Evolutionary conservation across 805 yeast genomes (phyloP), one percentile per base, ranked within the genome.

Genomic region (Saturnispora zaruensis): DNA sequence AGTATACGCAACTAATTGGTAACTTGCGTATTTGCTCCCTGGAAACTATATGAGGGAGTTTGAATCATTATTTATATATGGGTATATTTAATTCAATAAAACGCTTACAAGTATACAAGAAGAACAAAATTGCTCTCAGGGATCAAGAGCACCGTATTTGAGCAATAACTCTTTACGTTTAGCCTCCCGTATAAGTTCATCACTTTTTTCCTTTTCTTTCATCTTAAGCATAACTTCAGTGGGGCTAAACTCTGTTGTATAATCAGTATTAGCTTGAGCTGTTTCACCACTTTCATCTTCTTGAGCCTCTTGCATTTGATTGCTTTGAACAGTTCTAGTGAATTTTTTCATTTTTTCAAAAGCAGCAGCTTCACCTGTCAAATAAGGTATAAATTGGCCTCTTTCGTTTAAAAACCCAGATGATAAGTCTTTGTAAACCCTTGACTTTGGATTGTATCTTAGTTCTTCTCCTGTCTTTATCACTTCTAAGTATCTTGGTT

Each of bases 401-500:
- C 61, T 52, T 32, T 65, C 70, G 51, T 66, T 64, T 26, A 63
- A 46, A 49, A 61, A 66, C 20, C 70, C 70, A 36, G 60, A 60
- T 36, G 60, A 62, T 3, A 59, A 52, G 48, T 65, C 68, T 46
- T 63, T 60, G 46, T 62, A 61, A 3, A 65, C 66, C 49, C 82
- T 66, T 3, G 82, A 72, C 57, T 73, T 77, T 1, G 84, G 82
- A 57, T 80, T 79, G 57, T 76, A 76, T 21, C 72, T 70, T 6
- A 75, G 63, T 40, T 71, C 74, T 25, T 66, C 64, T 6, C 67
- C 71, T 1, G 73, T 60, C 53, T 72, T 68, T 9, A 77, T 66
- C 41, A 81, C 73, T 60, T 78, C 68, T 57, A 78, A 59, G 70
- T 87, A 79, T 54, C 78, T 65, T n/a, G 96, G 95, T 37, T 79